phyloP scores from a whole-genome alignment of 305 asterid species.

The Fraxinus xanthoxyloides region DNA sequence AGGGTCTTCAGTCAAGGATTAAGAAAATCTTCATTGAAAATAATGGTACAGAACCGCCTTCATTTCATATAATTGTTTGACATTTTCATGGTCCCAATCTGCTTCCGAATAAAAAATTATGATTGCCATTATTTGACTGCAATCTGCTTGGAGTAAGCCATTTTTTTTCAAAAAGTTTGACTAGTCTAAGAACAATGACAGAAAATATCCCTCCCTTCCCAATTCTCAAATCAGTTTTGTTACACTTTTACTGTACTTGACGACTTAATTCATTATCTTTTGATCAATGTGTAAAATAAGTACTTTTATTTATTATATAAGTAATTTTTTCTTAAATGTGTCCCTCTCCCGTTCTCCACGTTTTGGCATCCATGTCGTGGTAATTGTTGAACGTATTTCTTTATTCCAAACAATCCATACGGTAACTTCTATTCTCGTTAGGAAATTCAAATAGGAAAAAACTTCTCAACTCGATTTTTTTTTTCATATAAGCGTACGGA shows the following conservation, averaged over 20 bases:
- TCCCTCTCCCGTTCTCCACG: neutral
- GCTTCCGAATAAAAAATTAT: constrained; percentile 2
- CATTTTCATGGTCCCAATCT: constrained; percentile 28
- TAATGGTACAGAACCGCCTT: constrained; percentile 3
- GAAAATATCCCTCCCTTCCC: neutral
- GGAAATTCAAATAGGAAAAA: neutral
- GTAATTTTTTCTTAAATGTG: too few species aligned
- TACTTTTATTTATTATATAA: too few species aligned
- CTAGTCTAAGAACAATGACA: constrained; percentile 6
- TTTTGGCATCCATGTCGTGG: neutral
- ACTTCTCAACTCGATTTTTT: neutral
- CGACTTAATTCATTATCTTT: too few species aligned
- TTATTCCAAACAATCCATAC: too few species aligned
- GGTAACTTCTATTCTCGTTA: too few species aligned
- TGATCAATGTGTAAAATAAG: too few species aligned
- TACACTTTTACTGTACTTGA: too few species aligned
- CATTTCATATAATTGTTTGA: neutral
- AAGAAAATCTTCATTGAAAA: constrained; percentile 47
- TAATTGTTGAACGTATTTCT: too few species aligned
- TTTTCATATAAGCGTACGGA: too few species aligned
- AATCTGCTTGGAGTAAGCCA: constrained; percentile 16
- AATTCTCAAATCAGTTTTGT: too few species aligned
- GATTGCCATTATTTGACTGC: constrained; percentile 28
- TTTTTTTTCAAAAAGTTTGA: constrained; percentile 3
- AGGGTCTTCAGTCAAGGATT: constrained; percentile 41